A percentile compares a stretch with the other conserved stretches of the same genome.
Evolutionary conservation across 176 grass and related monocot genomes (phyloP).

Genomic region (Lolium rigidum): DNA sequence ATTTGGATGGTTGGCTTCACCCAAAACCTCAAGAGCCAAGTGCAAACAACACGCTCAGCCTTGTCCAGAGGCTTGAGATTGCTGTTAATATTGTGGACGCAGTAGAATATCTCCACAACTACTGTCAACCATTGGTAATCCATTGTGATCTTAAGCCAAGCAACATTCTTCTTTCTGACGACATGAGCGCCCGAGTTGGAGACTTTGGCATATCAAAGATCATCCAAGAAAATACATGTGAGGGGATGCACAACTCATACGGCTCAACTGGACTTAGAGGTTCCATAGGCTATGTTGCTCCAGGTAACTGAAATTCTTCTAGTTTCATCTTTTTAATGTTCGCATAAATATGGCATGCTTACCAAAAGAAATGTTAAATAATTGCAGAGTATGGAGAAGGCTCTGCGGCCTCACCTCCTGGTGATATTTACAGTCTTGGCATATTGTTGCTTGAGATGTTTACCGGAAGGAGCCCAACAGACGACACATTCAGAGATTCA

Average conservation of each 20-base stretch:
- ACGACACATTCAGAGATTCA: conserved; percentile 14
- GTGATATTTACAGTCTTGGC: conserved; percentile 44
- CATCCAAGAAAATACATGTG: conserved; percentile 1
- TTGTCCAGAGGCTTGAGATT: background rate
- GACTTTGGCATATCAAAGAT: conserved; percentile 61
- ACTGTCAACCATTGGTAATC: background rate
- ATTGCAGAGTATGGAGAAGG: conserved; percentile 39
- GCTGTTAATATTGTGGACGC: background rate
- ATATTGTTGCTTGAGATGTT: conserved; percentile 53
- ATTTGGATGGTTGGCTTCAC: background rate
- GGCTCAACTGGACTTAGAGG: conserved; percentile 47
- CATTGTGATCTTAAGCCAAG: conserved; percentile 25
- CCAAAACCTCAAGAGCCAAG: background rate
- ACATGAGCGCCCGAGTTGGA: conserved; percentile 31
- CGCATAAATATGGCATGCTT: background rate
- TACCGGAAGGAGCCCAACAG: background rate
- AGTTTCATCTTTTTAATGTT: background rate
- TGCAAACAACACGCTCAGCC: conserved; percentile 2
- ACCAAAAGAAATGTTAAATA: background rate
- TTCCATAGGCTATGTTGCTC: conserved; percentile 59
- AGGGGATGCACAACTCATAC: background rate
- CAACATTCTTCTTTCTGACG: background rate
- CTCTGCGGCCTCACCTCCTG: background rate
- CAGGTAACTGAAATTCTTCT: conserved; percentile 15
- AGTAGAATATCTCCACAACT: background rate